Evolutionary conservation across 2,329 filamentous ascomycete genomes (phyloP).

Genomic region (Aspergillus carbonarius): DNA sequence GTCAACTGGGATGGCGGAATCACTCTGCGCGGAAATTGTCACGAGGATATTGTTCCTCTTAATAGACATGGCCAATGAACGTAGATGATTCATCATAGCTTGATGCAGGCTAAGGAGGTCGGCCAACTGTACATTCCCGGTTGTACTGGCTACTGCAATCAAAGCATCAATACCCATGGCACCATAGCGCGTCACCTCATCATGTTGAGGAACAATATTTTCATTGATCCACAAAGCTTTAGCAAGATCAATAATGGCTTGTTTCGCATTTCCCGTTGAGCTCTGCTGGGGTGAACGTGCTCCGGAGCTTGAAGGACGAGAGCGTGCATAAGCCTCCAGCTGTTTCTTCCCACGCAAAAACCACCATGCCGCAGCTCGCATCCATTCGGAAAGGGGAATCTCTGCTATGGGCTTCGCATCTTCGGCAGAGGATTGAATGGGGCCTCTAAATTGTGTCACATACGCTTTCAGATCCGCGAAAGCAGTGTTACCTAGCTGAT

Average conservation of each 20-base stretch:
- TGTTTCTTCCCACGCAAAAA: slow-evolving; percentile 77
- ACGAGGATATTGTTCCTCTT: slow-evolving; percentile 77
- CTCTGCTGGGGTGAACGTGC: slow-evolving; percentile 46
- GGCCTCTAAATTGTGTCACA: slow-evolving; percentile 69
- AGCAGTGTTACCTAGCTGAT: slow-evolving; percentile 61
- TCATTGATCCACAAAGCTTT: slow-evolving; percentile 79
- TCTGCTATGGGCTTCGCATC: slow-evolving; percentile 64
- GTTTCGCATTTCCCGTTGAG: slow-evolving; percentile 54
- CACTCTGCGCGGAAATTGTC: slow-evolving; percentile 58
- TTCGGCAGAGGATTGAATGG: slow-evolving; percentile 78
- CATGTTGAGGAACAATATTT: slow-evolving; percentile 40
- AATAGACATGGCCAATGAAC: slow-evolving; percentile 78
- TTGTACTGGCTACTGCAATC: slow-evolving; percentile 42
- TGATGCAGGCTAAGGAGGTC: slow-evolving; percentile 54
- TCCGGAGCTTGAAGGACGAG: slow-evolving; percentile 57
- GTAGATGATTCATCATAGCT: slow-evolving; percentile 63
- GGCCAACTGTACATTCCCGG: slow-evolving; percentile 46
- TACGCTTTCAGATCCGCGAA: slow-evolving; percentile 68
- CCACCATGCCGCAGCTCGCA: slow-evolving; percentile 81
- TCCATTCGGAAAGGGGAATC: slow-evolving; percentile 65
- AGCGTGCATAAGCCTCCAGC: slow-evolving; percentile 70
- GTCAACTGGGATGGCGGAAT: slow-evolving; percentile 74
- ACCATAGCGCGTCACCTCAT: slow-evolving; percentile 41
- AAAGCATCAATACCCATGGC: slow-evolving; percentile 40
- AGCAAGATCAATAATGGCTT: slow-evolving; percentile 80